A percentile compares a stretch with the other conserved stretches of the same genome.
Evolutionary conservation across 257 asterid genomes (phyloP).

Genomic region (Nicotiana otophora): DNA sequence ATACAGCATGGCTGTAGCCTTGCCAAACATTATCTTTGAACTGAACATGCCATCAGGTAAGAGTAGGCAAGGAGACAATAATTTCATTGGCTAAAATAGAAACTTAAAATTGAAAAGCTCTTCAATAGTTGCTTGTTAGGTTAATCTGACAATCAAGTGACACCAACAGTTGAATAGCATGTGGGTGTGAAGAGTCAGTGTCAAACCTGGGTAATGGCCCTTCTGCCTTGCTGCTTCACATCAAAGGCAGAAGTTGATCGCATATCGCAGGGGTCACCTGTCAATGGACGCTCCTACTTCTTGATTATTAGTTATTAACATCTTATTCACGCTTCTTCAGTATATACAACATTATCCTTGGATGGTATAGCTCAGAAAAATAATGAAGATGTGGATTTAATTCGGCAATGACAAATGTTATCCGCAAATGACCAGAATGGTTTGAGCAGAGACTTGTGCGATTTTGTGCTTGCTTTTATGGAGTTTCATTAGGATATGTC

Average conservation of each 20-base stretch:
- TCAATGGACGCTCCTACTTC: not conserved
- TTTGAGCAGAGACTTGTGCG: not conserved
- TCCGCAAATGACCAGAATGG: not conserved
- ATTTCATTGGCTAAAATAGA: not conserved
- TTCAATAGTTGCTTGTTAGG: not conserved
- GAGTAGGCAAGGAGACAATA: not conserved
- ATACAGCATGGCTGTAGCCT: not conserved
- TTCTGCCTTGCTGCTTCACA: not conserved
- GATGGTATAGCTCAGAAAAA: not conserved
- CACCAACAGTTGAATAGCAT: not conserved
- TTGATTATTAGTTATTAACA: not conserved
- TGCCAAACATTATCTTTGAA: not conserved
- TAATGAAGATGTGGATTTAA: not conserved
- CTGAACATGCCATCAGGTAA: not conserved
- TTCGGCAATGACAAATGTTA: not conserved
- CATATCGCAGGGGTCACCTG: not conserved
- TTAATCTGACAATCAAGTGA: not conserved
- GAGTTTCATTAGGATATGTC: not conserved
- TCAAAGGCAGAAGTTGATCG: not conserved
- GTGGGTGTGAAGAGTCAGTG: not conserved
- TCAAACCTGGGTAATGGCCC: not conserved
- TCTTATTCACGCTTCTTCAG: too few relatives aligned
- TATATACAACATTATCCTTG: not conserved
- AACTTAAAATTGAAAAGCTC: not conserved
- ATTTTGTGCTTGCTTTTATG: not conserved